phyloP scores from a whole-genome alignment of 192 early-diverging fungal species.

The Podila clonocystis region DNA sequence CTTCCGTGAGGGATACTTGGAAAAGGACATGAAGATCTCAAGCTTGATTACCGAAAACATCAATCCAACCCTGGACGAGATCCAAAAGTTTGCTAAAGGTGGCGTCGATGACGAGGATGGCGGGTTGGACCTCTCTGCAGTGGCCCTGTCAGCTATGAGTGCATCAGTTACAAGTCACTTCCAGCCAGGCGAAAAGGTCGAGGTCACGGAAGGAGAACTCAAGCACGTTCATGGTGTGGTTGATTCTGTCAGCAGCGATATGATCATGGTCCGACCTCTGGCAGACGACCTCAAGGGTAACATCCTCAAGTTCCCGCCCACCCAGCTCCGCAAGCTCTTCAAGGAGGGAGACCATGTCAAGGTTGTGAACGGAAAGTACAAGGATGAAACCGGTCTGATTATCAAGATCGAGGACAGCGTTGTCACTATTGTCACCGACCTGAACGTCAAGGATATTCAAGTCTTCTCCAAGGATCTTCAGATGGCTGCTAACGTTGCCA shows the following conservation, averaged over 20 bases:
- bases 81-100: conserved; percentile 81
- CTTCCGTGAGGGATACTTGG: conserved; percentile 83
- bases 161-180: conserved; percentile 65
- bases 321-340: conserved; percentile 92
- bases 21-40: conserved; percentile 80
- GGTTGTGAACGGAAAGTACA: conserved; percentile 87
- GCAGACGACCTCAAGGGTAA: conserved; percentile 62
- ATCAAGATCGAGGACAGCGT: conserved; percentile 84
- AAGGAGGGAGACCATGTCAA: conserved; percentile 92
- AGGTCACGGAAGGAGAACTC: conserved; percentile 87
- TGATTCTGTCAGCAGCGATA: conserved; percentile 73
- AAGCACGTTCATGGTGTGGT: conserved; percentile 82
- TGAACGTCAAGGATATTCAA: conserved; percentile 75
- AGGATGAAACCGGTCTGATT: conserved; percentile 90
- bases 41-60: conserved; percentile 74
- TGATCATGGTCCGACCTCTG: conserved; percentile 76
- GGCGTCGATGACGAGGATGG: conserved; percentile 74
- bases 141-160: conserved; percentile 57
- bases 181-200: conserved; percentile 85
- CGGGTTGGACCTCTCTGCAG: conserved; percentile 62
- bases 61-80: conserved; percentile 93
- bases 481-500: conserved; percentile 76
- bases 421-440: conserved; percentile 81
- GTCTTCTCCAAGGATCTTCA: conserved; percentile 93
- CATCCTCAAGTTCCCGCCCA: conserved; percentile 62